These are phyloP conservation scores for Gleditsia sinensis DNA, from an alignment of 306 rosid species.

Conservation along the genomic window DNA sequence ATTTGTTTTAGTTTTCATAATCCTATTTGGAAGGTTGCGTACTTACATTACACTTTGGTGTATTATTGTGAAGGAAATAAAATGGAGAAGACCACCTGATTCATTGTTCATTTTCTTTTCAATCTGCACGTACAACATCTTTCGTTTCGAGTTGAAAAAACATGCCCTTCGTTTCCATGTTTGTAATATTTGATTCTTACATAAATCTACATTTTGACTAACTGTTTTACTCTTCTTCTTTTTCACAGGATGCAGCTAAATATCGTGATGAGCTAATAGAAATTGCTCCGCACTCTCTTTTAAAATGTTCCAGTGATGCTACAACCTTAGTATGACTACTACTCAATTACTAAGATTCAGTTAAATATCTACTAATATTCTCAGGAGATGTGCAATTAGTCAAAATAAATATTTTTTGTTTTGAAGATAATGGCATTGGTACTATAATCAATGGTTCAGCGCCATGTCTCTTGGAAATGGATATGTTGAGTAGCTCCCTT, in stretches of 20 bases:
- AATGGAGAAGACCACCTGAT: neutral
- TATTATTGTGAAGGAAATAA: neutral
- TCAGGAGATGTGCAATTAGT: conserved; percentile 8
- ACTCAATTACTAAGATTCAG: neutral
- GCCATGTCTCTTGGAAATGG: conserved; percentile 3
- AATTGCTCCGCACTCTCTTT: conserved; percentile 73
- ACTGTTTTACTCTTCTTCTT: neutral
- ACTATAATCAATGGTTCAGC: conserved; percentile 13
- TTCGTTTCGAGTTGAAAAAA: conserved; percentile 10
- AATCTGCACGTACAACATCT: neutral
- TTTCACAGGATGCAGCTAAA: conserved; percentile 80
- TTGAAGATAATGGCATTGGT: conserved; percentile 13
- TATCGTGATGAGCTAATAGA: conserved; percentile 82
- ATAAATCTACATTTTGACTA: conserved; percentile 8
- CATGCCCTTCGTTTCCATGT: conserved; percentile 1
- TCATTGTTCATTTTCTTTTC: neutral
- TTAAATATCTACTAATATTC: neutral
- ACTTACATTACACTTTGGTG: neutral
- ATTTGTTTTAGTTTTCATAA: neutral
- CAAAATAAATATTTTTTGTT: neutral
- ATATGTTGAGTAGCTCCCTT: conserved; percentile 7
- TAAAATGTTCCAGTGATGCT: conserved; percentile 93
- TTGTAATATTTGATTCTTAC: neutral
- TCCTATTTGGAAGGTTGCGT: neutral
- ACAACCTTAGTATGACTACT: conserved; percentile 69